Conservation (phyloP, 306 rosid genomes). For the Comarum palustre region DNA sequence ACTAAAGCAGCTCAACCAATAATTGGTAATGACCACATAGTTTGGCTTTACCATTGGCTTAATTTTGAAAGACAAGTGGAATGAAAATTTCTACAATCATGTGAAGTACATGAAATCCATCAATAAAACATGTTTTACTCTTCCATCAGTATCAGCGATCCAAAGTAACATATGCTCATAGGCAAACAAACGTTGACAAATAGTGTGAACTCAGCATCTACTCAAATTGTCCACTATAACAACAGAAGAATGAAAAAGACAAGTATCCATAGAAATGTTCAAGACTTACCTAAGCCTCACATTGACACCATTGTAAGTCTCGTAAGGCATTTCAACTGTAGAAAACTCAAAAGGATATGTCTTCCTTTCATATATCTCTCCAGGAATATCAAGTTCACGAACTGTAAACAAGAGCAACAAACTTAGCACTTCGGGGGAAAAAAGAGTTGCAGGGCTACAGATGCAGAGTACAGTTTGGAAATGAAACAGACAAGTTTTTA, state of each 20-base stretch:
- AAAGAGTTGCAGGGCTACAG: neutral
- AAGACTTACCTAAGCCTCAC: constrained; percentile 81
- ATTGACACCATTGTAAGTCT: constrained; percentile 92
- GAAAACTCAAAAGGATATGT: constrained; percentile 92
- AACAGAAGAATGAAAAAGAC: neutral
- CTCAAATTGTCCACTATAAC: neutral
- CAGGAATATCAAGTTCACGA: constrained; percentile 96
- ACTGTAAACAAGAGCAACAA: constrained; percentile 48
- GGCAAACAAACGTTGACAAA: neutral
- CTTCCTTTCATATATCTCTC: constrained; percentile 91
- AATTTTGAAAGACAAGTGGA: neutral
- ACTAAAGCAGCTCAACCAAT: neutral
- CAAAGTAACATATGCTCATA: neutral
- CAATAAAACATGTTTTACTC: neutral
- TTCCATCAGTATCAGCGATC: neutral
- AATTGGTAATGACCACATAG: neutral
- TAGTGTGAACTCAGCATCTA: neutral
- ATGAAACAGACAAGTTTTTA: neutral
- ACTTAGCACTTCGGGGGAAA: neutral
- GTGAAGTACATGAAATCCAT: neutral
- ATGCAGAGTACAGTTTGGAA: neutral
- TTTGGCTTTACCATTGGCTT: neutral
- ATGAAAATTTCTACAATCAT: neutral
- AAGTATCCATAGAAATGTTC: neutral
- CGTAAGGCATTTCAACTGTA: constrained; percentile 98